Base-by-base conservation (phyloP, 192 early-diverging fungal genomes). In the Rhizoclosmatium sp. region DNA sequence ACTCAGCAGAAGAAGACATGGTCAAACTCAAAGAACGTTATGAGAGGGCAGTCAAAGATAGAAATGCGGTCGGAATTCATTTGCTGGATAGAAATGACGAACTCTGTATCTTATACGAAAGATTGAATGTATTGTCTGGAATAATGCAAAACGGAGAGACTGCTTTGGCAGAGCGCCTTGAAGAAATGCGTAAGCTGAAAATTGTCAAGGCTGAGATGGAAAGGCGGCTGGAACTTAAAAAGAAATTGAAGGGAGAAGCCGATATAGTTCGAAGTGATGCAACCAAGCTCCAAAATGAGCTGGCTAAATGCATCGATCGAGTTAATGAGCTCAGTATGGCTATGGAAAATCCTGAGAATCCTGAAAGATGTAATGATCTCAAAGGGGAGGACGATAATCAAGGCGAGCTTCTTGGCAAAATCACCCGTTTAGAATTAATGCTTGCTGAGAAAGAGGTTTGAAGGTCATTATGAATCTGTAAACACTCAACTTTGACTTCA, bases 1-100 rank as follows among this genome's bases (percentile, higher is more conserved):
- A 87, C 41, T 78, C 80, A 3, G 85, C 85, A 3, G 90, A 91
- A 79, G 73, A 58, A n/a, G 90, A 90, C 70, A 86, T 90, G 76
- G 73, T 87, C 0, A 48, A 76, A 23, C 83, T 91, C 5, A 83
- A 85, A 60, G 47, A 58, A 7, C 80, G 87, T 62, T 89, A 88
- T 75, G 89, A 88, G 47, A n/a, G 69, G 16, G 80, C 86, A 2
- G 82, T 89, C 5, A 82, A 82, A 54, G 87, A 90, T 31, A 76
- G 90, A 10, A 90, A 91, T 80, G 62, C 78, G 0, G 80, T 83
- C 9, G 90, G 89, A 65, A 80, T 88, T 14, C 82, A 89, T 39
- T 69, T 91, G n/a, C 79, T 90, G 2, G 90, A 91, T 44, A 83
- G 87, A 40, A 91, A 90, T 79, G 89, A 90, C 69, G 89, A 90